These are phyloP conservation scores for Metschnikowia colocasiae DNA, from an alignment of 805 yeast genomes.

Conservation along the genomic window DNA sequence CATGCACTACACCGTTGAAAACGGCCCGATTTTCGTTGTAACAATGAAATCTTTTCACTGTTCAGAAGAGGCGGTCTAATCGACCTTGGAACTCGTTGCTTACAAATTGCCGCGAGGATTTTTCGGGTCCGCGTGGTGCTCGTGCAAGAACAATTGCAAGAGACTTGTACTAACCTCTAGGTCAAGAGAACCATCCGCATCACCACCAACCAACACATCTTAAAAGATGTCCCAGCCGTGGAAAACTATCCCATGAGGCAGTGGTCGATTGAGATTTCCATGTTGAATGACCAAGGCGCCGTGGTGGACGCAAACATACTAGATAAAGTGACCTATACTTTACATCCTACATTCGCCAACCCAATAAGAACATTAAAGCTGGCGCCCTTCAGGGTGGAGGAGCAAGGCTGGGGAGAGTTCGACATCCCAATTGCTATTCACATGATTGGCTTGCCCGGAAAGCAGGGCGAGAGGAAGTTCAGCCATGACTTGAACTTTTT, in stretches of 20 bases:
- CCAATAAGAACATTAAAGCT: constrained; percentile 79
- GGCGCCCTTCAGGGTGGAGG: constrained; percentile 83
- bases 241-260: constrained; percentile 92
- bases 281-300: constrained; percentile 76
- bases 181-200: constrained; percentile 85
- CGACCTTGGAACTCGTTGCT: not conserved
- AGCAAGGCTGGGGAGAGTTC: constrained; percentile 98
- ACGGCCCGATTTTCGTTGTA: not conserved
- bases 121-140: not conserved
- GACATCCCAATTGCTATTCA: constrained; percentile 79
- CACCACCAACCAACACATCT: constrained; percentile 78
- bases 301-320: constrained; percentile 83
- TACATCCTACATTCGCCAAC: constrained; percentile 92
- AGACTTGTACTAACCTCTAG: constrained; percentile 24
- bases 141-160: not conserved
- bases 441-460: constrained; percentile 59
- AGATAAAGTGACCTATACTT: constrained; percentile 87
- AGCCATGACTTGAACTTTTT: constrained; percentile 87
- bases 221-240: constrained; percentile 77
- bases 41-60: constrained; percentile 1
- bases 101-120: not conserved
- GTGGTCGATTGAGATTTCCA: constrained; percentile 78
- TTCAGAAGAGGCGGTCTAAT: not conserved
- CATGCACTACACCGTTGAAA: not conserved
- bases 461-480: constrained; percentile 82